Evolutionary conservation across 2,329 filamentous ascomycete genomes (phyloP).

Genomic region (Iodosphaeria phyllophila): DNA sequence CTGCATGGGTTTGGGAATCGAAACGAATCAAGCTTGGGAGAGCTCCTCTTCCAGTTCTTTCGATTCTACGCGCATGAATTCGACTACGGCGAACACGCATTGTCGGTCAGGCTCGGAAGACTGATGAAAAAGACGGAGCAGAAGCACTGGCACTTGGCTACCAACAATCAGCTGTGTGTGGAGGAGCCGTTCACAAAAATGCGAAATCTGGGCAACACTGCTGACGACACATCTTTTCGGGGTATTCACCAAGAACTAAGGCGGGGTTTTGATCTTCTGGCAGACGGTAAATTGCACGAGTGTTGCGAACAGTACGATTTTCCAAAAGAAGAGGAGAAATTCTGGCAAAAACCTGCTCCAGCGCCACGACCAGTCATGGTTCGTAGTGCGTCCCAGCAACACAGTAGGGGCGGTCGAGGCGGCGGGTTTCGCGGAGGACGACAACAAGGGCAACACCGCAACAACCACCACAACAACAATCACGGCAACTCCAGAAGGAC

Average conservation of each 20-base stretch:
- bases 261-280: constrained; percentile 68
- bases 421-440: constrained; percentile 29
- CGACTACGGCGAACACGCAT: constrained; percentile 65
- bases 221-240: constrained; percentile 83
- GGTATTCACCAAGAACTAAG: constrained; percentile 82
- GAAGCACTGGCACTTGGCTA: constrained; percentile 55
- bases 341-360: constrained; percentile 36
- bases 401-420: constrained; percentile 25
- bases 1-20: constrained; percentile 54
- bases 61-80: constrained; percentile 87
- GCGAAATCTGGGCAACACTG: constrained; percentile 88
- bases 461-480: constrained; percentile 23
- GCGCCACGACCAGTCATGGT: constrained; percentile 36
- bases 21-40: constrained; percentile 68
- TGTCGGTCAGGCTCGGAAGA: constrained; percentile 71
- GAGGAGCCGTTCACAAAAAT: constrained; percentile 89
- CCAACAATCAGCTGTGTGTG: constrained; percentile 77
- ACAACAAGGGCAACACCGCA: constrained; percentile 16
- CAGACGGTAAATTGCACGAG: constrained; percentile 59
- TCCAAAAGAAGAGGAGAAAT: constrained; percentile 59
- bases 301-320: constrained; percentile 81
- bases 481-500: constrained; percentile 27
- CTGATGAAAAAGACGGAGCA: constrained; percentile 70
- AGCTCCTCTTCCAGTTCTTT: constrained; percentile 91
- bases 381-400: constrained; percentile 43